Conservation (phyloP, 2,329 filamentous ascomycete species). For the Aspergillus fructus region DNA sequence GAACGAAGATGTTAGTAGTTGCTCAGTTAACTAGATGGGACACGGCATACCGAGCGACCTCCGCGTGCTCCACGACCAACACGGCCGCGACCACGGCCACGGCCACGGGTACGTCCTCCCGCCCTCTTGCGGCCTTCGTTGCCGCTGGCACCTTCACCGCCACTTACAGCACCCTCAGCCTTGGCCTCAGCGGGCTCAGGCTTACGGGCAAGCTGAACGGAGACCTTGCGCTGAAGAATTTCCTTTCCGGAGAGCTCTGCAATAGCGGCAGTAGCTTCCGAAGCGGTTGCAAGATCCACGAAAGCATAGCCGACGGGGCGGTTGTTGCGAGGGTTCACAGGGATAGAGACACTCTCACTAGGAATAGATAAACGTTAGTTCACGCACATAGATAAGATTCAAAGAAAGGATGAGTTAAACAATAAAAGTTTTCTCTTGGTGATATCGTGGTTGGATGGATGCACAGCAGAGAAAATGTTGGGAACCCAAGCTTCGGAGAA, state of each 20-base stretch:
- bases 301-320: slow-evolving; percentile 98
- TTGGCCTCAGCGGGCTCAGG: slow-evolving; percentile 82
- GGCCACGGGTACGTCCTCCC: slow-evolving; percentile 62
- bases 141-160: slow-evolving; percentile 68
- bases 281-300: slow-evolving; percentile 92
- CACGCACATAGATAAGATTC: background rate
- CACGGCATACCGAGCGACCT: slow-evolving; percentile 55
- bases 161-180: slow-evolving; percentile 68
- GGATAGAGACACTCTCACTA: slow-evolving; percentile 98
- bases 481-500: background rate
- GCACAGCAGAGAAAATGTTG: background rate
- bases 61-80: slow-evolving; percentile 69
- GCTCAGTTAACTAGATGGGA: background rate
- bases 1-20: background rate
- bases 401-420: background rate
- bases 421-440: background rate
- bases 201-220: slow-evolving; percentile 97
- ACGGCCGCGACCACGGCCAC: slow-evolving; percentile 64
- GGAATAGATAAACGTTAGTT: slow-evolving; percentile 36
- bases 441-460: background rate
- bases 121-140: slow-evolving; percentile 63
- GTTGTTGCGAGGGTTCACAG: slow-evolving; percentile 98
- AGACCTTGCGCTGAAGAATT: slow-evolving; percentile 98
- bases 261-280: slow-evolving; percentile 94
- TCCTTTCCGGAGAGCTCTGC: slow-evolving; percentile 94